Evolutionary conservation across 768 basidiomycete species (phyloP).

Genomic region (Hericium rajendrae): DNA sequence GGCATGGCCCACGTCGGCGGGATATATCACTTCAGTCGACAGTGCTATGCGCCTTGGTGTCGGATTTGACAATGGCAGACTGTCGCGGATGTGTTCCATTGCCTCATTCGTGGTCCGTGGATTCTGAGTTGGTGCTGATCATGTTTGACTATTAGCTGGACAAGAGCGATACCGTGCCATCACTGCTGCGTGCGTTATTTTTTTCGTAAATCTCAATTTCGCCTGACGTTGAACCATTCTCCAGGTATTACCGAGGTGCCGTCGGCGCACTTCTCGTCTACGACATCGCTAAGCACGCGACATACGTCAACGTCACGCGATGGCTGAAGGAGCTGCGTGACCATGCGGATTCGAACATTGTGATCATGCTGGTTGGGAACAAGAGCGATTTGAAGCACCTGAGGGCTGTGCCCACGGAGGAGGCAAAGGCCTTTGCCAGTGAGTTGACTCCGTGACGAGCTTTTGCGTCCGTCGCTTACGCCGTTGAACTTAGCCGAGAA

Average conservation of each 20-base stretch:
- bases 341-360: constrained; percentile 88
- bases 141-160: constrained; percentile 47
- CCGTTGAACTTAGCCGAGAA: constrained; percentile 58
- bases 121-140: no score
- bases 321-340: constrained; percentile 97
- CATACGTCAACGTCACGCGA: constrained; percentile 87
- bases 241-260: constrained; percentile 94
- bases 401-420: constrained; percentile 93
- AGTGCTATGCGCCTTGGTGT: no score
- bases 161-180: constrained; percentile 98
- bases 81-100: no score
- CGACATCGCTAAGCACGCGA: constrained; percentile 89
- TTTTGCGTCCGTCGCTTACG: background rate
- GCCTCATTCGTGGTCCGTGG: background rate
- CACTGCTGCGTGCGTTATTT: constrained; percentile 76
- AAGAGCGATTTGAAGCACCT: constrained; percentile 99
- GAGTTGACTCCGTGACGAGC: constrained; percentile 21
- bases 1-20: no score
- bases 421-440: constrained; percentile 89
- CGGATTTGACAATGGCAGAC: no score
- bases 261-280: constrained; percentile 89
- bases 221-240: background rate
- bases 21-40: no score
- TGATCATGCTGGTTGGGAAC: constrained; percentile 95
- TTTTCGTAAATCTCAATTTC: background rate